These are phyloP conservation scores for Colletotrichum nymphaeae DNA, from an alignment of 2,329 filamentous ascomycete genomes.

Conservation along the genomic window DNA sequence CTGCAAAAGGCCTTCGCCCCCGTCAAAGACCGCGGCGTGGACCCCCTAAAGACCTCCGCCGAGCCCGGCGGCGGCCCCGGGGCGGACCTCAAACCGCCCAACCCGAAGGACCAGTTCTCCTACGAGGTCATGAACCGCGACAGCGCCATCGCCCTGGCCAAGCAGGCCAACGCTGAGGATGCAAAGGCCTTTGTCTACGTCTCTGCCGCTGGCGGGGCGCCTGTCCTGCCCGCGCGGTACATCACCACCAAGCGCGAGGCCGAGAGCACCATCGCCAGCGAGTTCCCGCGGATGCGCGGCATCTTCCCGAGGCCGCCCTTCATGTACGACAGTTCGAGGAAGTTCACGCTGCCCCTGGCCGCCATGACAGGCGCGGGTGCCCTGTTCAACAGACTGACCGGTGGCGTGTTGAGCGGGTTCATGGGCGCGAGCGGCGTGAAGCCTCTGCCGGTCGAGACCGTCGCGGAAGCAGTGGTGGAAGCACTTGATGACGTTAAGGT, in stretches of 20 bases:
- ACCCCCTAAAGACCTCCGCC: slow-evolving; percentile 74
- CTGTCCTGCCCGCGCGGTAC: slow-evolving; percentile 86
- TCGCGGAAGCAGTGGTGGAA: slow-evolving; percentile 91
- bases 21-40: slow-evolving; percentile 71
- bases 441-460: slow-evolving; percentile 86
- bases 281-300: slow-evolving; percentile 80
- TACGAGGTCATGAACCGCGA: slow-evolving; percentile 99
- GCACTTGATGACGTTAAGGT: slow-evolving; percentile 80
- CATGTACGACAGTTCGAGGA: slow-evolving; percentile 86
- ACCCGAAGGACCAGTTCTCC: slow-evolving; percentile 81
- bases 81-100: slow-evolving; percentile 69
- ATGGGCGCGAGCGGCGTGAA: slow-evolving; percentile 88
- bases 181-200: slow-evolving; percentile 85
- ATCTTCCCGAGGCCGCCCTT: slow-evolving; percentile 89
- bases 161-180: slow-evolving; percentile 74
- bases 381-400: slow-evolving; percentile 80
- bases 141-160: slow-evolving; percentile 83
- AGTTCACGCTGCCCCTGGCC: slow-evolving; percentile 87
- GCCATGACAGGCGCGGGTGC: slow-evolving; percentile 79
- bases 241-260: slow-evolving; percentile 93
- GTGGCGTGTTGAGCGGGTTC: slow-evolving; percentile 79
- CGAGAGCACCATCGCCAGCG: slow-evolving; percentile 78
- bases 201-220: slow-evolving; percentile 87
- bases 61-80: slow-evolving; percentile 51
- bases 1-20: slow-evolving; percentile 82